Evolutionary conservation across 352 stramenopile species (phyloP).

Genomic region (Phytophthora melonis): DNA sequence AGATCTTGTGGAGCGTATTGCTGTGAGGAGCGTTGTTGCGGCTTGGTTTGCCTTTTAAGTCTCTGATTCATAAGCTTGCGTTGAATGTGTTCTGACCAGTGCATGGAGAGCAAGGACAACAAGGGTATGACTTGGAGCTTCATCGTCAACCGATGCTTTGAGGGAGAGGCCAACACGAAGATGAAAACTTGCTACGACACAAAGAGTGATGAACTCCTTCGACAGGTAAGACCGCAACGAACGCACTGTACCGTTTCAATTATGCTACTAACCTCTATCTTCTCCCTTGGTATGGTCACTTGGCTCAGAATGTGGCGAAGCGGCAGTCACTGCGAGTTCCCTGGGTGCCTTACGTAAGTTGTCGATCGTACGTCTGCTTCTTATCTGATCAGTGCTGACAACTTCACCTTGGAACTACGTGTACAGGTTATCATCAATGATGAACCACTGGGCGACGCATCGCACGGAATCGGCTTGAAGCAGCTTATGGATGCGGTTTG

Average conservation of each 20-base stretch:
- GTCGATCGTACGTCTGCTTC: not conserved
- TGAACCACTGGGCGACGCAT: slow-evolving; percentile 60
- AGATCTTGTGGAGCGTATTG: slow-evolving; percentile 69
- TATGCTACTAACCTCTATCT: not conserved
- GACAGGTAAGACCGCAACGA: slow-evolving; percentile 43
- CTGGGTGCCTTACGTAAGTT: slow-evolving; percentile 80
- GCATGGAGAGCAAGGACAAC: slow-evolving; percentile 82
- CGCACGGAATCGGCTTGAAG: slow-evolving; percentile 72
- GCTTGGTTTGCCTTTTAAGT: no score
- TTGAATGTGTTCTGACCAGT: slow-evolving; percentile 34
- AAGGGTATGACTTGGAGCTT: slow-evolving; percentile 74
- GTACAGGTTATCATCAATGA: slow-evolving; percentile 70
- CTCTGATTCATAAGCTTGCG: slow-evolving; percentile 1
- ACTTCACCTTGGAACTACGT: not conserved
- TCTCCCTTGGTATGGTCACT: slow-evolving; percentile 2
- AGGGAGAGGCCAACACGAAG: slow-evolving; percentile 46
- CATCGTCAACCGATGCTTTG: slow-evolving; percentile 75
- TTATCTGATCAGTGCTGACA: not conserved
- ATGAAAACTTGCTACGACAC: slow-evolving; percentile 78
- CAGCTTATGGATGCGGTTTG: slow-evolving; percentile 75
- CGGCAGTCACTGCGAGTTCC: slow-evolving; percentile 56
- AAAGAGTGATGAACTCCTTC: slow-evolving; percentile 64
- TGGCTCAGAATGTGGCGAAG: slow-evolving; percentile 57
- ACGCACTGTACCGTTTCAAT: not conserved
- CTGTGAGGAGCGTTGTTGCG: slow-evolving; percentile 41